These are phyloP conservation scores for Azolla pinnata DNA, from an alignment of 75 land plant species.

Conservation along the genomic window DNA sequence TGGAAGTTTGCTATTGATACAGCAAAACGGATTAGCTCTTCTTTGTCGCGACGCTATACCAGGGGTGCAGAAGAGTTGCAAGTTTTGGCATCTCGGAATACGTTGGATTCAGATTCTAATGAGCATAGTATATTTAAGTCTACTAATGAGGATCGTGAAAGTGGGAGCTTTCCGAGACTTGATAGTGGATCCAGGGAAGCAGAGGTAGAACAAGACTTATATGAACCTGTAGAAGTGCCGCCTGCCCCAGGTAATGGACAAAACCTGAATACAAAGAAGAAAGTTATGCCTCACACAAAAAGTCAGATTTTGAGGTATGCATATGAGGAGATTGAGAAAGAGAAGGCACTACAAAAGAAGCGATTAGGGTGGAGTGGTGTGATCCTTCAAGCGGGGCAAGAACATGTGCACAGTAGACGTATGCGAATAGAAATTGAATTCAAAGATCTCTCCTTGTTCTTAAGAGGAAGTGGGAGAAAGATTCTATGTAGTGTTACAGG, in stretches of 20 bases:
- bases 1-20: slow-evolving; percentile 68
- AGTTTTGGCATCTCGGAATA: slow-evolving; percentile 12
- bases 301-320: slow-evolving; percentile 84
- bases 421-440: slow-evolving; percentile 65
- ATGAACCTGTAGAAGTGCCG: slow-evolving; percentile 1
- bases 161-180: not conserved
- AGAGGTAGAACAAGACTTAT: not conserved
- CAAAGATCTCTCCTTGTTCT: slow-evolving; percentile 59
- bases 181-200: not conserved
- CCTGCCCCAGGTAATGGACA: not conserved
- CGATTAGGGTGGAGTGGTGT: slow-evolving; percentile 41
- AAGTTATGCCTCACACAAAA: not conserved
- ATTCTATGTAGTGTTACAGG: slow-evolving; percentile 77
- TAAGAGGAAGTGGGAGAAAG: slow-evolving; percentile 67
- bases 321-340: slow-evolving; percentile 83
- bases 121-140: not conserved
- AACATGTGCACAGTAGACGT: slow-evolving; percentile 22
- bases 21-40: slow-evolving; percentile 50
- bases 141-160: slow-evolving; percentile 1
- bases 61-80: slow-evolving; percentile 12
- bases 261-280: not conserved
- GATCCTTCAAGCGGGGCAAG: slow-evolving; percentile 40
- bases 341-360: slow-evolving; percentile 51
- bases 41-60: slow-evolving; percentile 44
- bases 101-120: not conserved